A percentile compares a stretch with the other conserved stretches of the same genome.
These are phyloP conservation scores for Chaetoceros tenuissimus DNA, from an alignment of 108 stramenopile species.

Conservation along the genomic window DNA sequence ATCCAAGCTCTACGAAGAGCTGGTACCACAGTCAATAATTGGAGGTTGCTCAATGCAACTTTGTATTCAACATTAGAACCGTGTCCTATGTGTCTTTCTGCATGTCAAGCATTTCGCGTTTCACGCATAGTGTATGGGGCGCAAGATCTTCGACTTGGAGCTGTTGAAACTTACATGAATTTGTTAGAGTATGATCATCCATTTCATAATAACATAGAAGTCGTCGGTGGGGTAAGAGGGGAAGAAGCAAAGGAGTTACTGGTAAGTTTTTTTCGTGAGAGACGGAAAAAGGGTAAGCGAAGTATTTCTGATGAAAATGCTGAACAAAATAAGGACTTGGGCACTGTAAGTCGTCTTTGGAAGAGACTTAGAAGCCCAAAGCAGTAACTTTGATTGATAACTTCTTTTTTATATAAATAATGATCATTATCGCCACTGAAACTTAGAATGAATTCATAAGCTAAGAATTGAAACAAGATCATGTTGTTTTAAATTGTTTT, in stretches of 20 bases:
- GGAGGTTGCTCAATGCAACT: conserved; percentile 69
- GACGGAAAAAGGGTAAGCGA: conserved; percentile 27
- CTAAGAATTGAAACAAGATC: no score
- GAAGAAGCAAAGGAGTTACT: conserved; percentile 56
- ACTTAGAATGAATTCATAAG: no score
- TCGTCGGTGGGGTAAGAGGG: conserved; percentile 44
- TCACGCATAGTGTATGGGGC: conserved; percentile 75
- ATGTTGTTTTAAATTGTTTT: no score
- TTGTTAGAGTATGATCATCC: conserved; percentile 71
- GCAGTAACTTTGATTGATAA: no score
- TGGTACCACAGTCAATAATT: conserved; percentile 43
- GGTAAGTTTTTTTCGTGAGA: conserved; percentile 63
- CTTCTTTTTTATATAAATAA: no score
- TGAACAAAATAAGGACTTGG: no score
- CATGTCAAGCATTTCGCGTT: conserved; percentile 78
- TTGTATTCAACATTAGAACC: conserved; percentile 85
- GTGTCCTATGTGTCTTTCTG: conserved; percentile 81
- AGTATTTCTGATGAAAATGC: no score
- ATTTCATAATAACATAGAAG: conserved; percentile 54
- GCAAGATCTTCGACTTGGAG: conserved; percentile 68
- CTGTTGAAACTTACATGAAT: conserved; percentile 54
- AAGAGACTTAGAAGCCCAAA: no score
- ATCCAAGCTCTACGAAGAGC: conserved; percentile 57
- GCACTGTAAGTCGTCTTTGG: no score
- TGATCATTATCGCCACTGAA: no score